Evolutionary conservation across 2,329 filamentous ascomycete genomes (phyloP).

Genomic region (Claviceps pazoutovae): DNA sequence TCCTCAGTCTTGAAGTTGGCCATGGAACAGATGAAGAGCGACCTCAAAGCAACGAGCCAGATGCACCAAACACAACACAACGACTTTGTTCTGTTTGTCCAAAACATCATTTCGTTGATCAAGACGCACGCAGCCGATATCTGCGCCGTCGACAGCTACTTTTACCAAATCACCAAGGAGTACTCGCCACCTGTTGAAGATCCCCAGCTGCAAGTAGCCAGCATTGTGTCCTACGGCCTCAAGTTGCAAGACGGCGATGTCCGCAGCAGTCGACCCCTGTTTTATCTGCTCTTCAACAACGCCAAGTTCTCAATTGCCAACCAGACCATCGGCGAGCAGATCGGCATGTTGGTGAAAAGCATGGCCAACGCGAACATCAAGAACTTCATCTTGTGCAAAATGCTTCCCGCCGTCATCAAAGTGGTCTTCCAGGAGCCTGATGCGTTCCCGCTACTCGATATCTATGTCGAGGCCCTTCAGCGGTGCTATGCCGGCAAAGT

Average conservation of each 20-base stretch:
- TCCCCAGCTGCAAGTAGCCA: constrained; percentile 40
- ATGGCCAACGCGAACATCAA: constrained; percentile 31
- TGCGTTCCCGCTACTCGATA: constrained; percentile 34
- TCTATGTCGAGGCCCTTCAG: constrained; percentile 32
- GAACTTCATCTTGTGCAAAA: constrained; percentile 34
- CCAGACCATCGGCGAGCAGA: constrained; percentile 32
- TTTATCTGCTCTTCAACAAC: constrained; percentile 43
- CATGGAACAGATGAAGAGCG: constrained; percentile 41
- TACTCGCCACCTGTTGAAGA: constrained; percentile 43
- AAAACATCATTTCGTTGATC: constrained; percentile 37
- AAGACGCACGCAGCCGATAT: constrained; percentile 39
- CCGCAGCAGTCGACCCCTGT: constrained; percentile 33
- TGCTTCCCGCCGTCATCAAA: constrained; percentile 39
- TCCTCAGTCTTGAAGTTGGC: constrained; percentile 28
- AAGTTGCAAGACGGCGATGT: constrained; percentile 38
- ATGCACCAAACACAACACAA: constrained; percentile 26
- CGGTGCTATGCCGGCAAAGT: constrained; percentile 20
- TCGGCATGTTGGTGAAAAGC: constrained; percentile 30
- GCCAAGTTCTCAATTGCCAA: constrained; percentile 41
- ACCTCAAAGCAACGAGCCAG: constrained; percentile 27
- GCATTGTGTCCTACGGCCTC: constrained; percentile 41
- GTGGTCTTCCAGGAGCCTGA: constrained; percentile 20
- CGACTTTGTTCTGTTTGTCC: constrained; percentile 36
- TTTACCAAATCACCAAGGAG: constrained; percentile 40
- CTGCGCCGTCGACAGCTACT: constrained; percentile 40